phyloP scores from a whole-genome alignment of 2,329 filamentous ascomycete genomes.

The Calonectria naviculata region DNA sequence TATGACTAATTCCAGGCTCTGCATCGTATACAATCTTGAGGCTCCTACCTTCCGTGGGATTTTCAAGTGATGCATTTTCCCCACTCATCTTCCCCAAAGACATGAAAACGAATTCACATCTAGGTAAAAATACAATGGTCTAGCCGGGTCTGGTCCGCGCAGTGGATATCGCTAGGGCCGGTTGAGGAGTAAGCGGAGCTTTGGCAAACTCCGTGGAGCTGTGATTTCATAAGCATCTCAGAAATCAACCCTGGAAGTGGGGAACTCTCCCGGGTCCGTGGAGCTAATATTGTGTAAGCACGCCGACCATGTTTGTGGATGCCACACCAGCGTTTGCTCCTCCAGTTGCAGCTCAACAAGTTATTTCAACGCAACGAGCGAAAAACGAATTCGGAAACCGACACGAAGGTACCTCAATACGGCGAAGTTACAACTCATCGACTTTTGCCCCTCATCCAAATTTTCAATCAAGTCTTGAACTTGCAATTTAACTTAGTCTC shows the following conservation, averaged over 20 bases:
- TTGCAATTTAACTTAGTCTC: too few species aligned
- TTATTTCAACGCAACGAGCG: too few species aligned
- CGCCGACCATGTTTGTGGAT: too few species aligned
- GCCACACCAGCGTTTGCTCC: neutral
- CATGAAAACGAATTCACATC: neutral
- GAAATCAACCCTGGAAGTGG: neutral
- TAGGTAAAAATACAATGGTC: neutral
- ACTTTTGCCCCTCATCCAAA: too few species aligned
- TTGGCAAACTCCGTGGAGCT: neutral
- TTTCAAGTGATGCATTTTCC: too few species aligned
- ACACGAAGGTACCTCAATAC: too few species aligned
- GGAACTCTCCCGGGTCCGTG: neutral
- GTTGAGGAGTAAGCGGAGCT: neutral
- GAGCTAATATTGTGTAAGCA: neutral
- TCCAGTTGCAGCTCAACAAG: neutral
- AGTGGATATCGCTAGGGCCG: neutral
- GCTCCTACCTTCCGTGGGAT: neutral
- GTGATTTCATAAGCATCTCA: neutral
- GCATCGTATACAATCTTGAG: neutral
- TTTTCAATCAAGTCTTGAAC: too few species aligned
- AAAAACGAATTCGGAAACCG: too few species aligned
- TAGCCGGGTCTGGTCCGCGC: too few species aligned
- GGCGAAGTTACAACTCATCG: too few species aligned
- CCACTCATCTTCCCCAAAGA: neutral
- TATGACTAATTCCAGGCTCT: neutral